Evolutionary conservation across 257 asterid genomes (phyloP).

Genomic region (Paulownia fortunei): DNA sequence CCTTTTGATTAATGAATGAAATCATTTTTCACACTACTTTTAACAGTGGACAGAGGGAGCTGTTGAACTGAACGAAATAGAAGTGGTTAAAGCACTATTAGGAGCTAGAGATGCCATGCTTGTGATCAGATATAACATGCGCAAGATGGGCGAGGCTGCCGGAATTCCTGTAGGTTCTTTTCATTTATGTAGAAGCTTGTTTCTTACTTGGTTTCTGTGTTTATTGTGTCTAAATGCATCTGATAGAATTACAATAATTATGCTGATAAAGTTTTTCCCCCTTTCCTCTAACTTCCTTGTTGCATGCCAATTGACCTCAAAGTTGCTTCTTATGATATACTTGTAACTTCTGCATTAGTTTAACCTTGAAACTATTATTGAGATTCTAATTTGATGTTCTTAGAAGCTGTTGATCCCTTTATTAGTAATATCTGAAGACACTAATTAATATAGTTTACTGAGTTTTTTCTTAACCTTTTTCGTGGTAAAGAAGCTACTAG

Average conservation of each 20-base stretch:
- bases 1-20: background rate
- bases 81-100: slow-evolving; percentile 69
- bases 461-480: no score
- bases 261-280: background rate
- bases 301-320: background rate
- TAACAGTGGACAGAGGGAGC: slow-evolving; percentile 73
- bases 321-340: background rate
- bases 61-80: slow-evolving; percentile 50
- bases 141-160: slow-evolving; percentile 93
- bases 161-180: slow-evolving; percentile 81
- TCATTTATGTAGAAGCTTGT: slow-evolving; percentile 8
- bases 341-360: background rate
- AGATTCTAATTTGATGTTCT: background rate
- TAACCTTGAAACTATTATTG: background rate
- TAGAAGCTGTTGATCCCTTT: background rate
- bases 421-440: no score
- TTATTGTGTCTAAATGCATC: background rate
- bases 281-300: background rate
- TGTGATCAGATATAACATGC: slow-evolving; percentile 78
- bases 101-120: slow-evolving; percentile 96
- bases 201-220: background rate
- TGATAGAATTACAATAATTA: background rate
- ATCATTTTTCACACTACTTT: slow-evolving; percentile 20
- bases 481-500: background rate
- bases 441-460: no score